phyloP scores from a whole-genome alignment of 2,329 filamentous ascomycete species.

The Talaromyces sp. region DNA sequence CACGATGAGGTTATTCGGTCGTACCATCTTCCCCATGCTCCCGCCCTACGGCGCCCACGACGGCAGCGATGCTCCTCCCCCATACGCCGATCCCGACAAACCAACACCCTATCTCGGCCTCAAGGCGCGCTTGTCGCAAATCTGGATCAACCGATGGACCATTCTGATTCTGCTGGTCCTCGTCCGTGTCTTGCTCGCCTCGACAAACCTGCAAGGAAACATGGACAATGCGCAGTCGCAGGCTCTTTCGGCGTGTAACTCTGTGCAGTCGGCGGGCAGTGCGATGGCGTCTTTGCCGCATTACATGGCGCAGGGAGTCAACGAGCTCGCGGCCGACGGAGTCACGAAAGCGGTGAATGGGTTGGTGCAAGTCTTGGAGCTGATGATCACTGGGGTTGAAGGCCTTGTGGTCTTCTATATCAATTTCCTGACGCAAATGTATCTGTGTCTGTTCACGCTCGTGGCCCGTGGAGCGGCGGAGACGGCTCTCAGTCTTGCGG shows the following conservation, averaged over 20 bases:
- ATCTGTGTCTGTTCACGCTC: slow-evolving; percentile 82
- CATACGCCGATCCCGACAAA: slow-evolving; percentile 61
- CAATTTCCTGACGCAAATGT: slow-evolving; percentile 85
- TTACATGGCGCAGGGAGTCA: slow-evolving; percentile 85
- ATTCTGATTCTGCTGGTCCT: slow-evolving; percentile 82
- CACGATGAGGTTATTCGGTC: slow-evolving; percentile 18
- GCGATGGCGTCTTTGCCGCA: slow-evolving; percentile 98
- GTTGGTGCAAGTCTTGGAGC: slow-evolving; percentile 71
- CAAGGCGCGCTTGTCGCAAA: slow-evolving; percentile 82
- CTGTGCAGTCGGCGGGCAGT: slow-evolving; percentile 89
- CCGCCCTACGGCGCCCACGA: slow-evolving; percentile 42
- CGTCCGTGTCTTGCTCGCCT: slow-evolving; percentile 71
- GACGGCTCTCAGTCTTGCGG: slow-evolving; percentile 59
- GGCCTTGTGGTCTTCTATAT: slow-evolving; percentile 88
- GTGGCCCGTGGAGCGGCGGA: slow-evolving; percentile 75
- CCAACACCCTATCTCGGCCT: slow-evolving; percentile 91
- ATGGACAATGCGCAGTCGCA: slow-evolving; percentile 72
- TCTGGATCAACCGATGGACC: slow-evolving; percentile 98
- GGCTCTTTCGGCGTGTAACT: slow-evolving; percentile 83
- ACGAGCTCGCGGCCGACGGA: slow-evolving; percentile 73
- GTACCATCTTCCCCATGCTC: slow-evolving; percentile 36
- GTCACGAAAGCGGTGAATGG: slow-evolving; percentile 77
- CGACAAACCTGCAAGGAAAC: slow-evolving; percentile 67
- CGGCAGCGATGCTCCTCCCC: slow-evolving; percentile 49
- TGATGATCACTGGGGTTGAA: slow-evolving; percentile 79